phyloP scores from a whole-genome alignment of 2,329 filamentous ascomycete genomes.

The Tolypocladium tundrense region DNA sequence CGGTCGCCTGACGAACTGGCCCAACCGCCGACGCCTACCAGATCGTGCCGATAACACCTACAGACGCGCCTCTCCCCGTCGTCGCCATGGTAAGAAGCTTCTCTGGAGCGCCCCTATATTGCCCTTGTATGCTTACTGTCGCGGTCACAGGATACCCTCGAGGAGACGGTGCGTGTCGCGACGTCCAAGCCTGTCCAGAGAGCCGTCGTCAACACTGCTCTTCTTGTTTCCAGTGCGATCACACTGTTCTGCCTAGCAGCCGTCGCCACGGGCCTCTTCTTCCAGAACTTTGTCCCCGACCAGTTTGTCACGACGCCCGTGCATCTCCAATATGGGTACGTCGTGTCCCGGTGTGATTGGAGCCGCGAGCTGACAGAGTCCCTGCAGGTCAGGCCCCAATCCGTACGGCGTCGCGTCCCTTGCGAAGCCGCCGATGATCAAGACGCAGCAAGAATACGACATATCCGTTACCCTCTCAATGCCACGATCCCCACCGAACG shows the following conservation, averaged over 20 bases:
- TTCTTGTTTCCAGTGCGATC: conserved; percentile 31
- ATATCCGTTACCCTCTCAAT: conserved; percentile 64
- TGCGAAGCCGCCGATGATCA: conserved; percentile 45
- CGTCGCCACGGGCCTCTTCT: conserved; percentile 41
- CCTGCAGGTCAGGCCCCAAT: conserved; percentile 33
- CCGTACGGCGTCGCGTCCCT: conserved; percentile 43
- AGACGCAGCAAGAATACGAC: conserved; percentile 73
- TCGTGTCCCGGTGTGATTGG: background rate
- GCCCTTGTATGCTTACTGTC: background rate
- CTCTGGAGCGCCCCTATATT: no score
- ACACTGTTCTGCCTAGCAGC: conserved; percentile 37
- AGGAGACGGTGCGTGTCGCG: conserved; percentile 24
- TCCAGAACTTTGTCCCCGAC: conserved; percentile 46
- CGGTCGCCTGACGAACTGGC: background rate
- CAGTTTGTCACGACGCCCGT: conserved; percentile 41
- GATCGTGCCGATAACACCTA: background rate
- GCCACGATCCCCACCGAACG: conserved; percentile 68
- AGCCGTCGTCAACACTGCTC: conserved; percentile 33
- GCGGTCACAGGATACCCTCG: conserved; percentile 21
- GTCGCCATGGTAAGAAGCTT: conserved; percentile 1
- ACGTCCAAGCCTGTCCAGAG: conserved; percentile 43
- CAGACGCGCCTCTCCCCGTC: background rate
- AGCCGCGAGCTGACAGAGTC: conserved; percentile 6
- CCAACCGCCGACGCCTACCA: background rate
- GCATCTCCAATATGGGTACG: conserved; percentile 49